Evolutionary conservation across 2,329 filamentous ascomycete species (phyloP).

Genomic region (Monosporascus sp.): DNA sequence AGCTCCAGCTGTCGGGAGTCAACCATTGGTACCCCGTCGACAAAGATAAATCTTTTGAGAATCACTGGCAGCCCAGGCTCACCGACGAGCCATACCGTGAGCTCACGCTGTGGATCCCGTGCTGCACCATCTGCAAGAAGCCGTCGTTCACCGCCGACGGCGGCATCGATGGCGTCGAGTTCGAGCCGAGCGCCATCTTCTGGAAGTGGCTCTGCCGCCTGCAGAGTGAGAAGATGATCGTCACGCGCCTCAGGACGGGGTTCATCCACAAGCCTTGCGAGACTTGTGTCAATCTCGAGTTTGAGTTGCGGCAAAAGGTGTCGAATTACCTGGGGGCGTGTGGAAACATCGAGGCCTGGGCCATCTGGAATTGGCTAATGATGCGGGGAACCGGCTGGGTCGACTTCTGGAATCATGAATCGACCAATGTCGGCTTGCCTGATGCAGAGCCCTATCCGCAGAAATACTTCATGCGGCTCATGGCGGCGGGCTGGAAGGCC

Average conservation of each 20-base stretch:
- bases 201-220: constrained; percentile 10
- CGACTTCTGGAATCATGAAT: constrained; percentile 12
- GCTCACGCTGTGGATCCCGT: constrained; percentile 15
- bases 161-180: constrained; percentile 13
- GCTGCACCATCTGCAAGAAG: constrained; percentile 13
- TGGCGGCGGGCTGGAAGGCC: constrained; percentile 13
- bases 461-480: constrained; percentile 5
- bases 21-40: neutral
- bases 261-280: constrained; percentile 15
- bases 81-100: constrained; percentile 5
- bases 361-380: constrained; percentile 15
- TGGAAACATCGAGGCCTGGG: constrained; percentile 8
- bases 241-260: constrained; percentile 10
- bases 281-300: constrained; percentile 13
- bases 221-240: neutral
- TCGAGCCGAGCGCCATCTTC: constrained; percentile 12
- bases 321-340: constrained; percentile 2
- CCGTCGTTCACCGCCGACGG: constrained; percentile 3
- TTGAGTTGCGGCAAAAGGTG: constrained; percentile 9
- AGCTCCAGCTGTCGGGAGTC: neutral
- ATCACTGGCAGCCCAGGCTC: neutral
- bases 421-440: constrained; percentile 6
- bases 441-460: neutral
- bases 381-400: constrained; percentile 5
- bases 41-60: neutral